Conservation (phyloP, 129 eudicot species). For the Scalesia atractyloides region DNA sequence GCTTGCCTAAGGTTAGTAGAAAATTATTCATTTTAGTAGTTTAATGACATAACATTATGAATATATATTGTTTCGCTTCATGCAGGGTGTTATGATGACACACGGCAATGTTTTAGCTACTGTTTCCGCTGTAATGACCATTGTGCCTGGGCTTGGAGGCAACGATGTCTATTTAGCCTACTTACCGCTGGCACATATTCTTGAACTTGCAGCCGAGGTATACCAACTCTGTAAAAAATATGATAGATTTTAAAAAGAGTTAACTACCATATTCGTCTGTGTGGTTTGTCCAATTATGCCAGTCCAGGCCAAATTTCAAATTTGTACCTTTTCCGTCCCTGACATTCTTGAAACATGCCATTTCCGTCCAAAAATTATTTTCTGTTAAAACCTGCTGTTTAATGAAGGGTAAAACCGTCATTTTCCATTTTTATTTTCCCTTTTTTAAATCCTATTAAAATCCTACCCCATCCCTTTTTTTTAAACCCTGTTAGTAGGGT, state of each 20-base stretch:
- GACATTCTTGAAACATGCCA: too few species aligned
- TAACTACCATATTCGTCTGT: too few species aligned
- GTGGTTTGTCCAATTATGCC: too few species aligned
- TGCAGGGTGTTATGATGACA: slow-evolving; percentile 98
- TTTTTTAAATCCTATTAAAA: too few species aligned
- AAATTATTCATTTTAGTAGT: not conserved
- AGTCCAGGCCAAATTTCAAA: too few species aligned
- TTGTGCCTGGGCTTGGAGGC: slow-evolving; percentile 77
- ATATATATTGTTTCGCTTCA: not conserved
- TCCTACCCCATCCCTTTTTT: too few species aligned
- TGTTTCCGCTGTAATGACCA: slow-evolving; percentile 83
- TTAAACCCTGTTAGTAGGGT: too few species aligned
- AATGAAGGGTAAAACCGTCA: too few species aligned
- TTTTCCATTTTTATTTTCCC: too few species aligned
- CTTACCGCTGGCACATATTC: slow-evolving; percentile 92
- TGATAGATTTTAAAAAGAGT: not conserved
- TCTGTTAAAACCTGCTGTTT: too few species aligned
- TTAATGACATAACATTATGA: not conserved
- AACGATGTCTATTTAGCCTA: slow-evolving; percentile 88
- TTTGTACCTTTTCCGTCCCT: too few species aligned
- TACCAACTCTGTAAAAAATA: not conserved
- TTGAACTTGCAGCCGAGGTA: slow-evolving; percentile 98
- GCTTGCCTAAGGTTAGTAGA: slow-evolving; percentile 82
- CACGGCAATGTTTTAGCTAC: slow-evolving; percentile 91
- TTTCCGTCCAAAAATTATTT: too few species aligned